Conservation (phyloP, 2,329 filamentous ascomycete genomes). For the Aulographum hederae region DNA sequence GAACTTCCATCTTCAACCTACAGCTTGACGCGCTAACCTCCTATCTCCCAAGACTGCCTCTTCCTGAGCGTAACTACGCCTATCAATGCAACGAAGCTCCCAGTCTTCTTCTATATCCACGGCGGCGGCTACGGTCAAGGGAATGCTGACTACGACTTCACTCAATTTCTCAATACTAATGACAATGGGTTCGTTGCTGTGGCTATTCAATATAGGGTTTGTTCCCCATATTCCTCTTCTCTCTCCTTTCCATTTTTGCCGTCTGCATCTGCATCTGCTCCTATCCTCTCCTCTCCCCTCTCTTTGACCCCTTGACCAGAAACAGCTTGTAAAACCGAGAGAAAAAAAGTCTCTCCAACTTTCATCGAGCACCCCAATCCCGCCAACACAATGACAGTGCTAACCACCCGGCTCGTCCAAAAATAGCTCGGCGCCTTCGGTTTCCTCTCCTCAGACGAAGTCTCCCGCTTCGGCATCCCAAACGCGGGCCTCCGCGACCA, state of each 20-base stretch:
- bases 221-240: too few species aligned
- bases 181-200: constrained; percentile 30
- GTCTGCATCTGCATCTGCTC: too few species aligned
- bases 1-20: too few species aligned
- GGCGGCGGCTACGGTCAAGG: constrained; percentile 10
- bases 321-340: too few species aligned
- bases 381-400: not conserved
- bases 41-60: constrained; percentile 15
- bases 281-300: too few species aligned
- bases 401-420: constrained; percentile 1
- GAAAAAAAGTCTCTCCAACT: too few species aligned
- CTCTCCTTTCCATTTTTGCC: too few species aligned
- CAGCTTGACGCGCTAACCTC: not conserved
- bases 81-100: constrained; percentile 15
- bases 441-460: constrained; percentile 21
- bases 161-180: constrained; percentile 22
- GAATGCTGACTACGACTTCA: not conserved
- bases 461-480: constrained; percentile 9
- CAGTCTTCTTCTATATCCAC: constrained; percentile 23
- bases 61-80: constrained; percentile 19
- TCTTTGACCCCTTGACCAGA: too few species aligned
- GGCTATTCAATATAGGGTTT: constrained; percentile 31
- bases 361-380: too few species aligned
- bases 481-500: constrained; percentile 20
- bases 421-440: constrained; percentile 25